phyloP scores from a whole-genome alignment of 2,329 filamentous ascomycete genomes.

The Annulohypoxylon truncatum region DNA sequence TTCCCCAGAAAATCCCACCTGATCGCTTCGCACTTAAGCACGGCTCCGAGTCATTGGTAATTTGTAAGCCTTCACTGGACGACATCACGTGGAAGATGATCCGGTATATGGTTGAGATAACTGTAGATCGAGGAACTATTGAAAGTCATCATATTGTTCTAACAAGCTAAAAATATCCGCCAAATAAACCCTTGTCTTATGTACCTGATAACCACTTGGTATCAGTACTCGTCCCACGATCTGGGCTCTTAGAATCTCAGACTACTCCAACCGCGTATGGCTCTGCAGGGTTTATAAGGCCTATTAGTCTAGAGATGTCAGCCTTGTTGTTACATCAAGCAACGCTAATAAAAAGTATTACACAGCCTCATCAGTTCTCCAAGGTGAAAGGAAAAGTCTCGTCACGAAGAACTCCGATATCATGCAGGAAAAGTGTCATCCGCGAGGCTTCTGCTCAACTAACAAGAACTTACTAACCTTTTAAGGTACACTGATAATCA shows the following conservation, averaged over 20 bases:
- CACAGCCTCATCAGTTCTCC: conserved; percentile 67
- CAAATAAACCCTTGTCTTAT: background rate
- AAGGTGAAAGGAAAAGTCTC: conserved; percentile 66
- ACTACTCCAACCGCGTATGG: background rate
- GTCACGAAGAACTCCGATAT: conserved; percentile 67
- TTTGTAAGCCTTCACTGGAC: background rate
- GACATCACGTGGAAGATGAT: background rate
- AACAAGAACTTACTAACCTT: conserved; percentile 27
- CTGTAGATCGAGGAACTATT: background rate
- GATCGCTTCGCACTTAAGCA: conserved; percentile 13
- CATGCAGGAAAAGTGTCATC: conserved; percentile 60
- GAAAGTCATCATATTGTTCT: conserved; percentile 3
- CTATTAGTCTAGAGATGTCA: conserved; percentile 9
- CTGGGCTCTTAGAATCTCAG: background rate
- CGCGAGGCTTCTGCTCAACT: conserved; percentile 53
- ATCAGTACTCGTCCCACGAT: background rate
- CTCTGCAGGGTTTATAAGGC: too few species aligned
- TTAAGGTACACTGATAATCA: background rate
- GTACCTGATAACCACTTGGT: background rate
- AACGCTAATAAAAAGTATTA: conserved; percentile 38
- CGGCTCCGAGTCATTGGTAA: conserved; percentile 18
- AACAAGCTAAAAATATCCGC: background rate
- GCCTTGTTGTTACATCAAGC: background rate
- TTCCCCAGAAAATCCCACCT: conserved; percentile 36
- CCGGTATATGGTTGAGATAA: background rate